Evolutionary conservation across 78 protist genomes (phyloP).

Genomic region (Guillardia theta): DNA sequence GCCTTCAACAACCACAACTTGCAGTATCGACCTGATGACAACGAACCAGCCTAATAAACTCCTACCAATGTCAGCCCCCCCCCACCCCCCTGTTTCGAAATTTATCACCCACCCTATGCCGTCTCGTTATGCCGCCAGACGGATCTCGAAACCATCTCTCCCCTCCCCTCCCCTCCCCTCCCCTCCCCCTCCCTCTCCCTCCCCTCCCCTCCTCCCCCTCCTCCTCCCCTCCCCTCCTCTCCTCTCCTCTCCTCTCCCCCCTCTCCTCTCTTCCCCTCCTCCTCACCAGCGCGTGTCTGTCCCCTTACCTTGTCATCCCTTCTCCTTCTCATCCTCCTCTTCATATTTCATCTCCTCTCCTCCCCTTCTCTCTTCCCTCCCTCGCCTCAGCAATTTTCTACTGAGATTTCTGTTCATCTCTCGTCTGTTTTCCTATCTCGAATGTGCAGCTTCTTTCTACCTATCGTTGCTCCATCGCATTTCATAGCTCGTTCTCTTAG

Average conservation of each 20-base stretch:
- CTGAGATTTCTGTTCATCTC: too few species aligned
- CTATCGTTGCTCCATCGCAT: too few species aligned
- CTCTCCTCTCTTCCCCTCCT: background rate
- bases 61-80: background rate
- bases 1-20: too few species aligned
- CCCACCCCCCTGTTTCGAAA: background rate
- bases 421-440: too few species aligned
- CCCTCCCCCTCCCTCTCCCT: background rate
- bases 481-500: too few species aligned
- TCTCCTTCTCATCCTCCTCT: background rate
- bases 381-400: too few species aligned
- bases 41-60: background rate
- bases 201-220: background rate
- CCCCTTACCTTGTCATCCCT: background rate
- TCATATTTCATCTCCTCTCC: background rate
- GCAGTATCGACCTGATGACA: background rate
- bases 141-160: background rate
- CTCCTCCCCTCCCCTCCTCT: background rate
- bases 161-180: background rate
- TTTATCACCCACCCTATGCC: background rate
- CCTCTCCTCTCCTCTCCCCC: background rate
- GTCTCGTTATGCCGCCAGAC: background rate
- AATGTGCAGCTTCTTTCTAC: too few species aligned
- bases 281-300: background rate
- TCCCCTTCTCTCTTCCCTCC: background rate